A percentile compares a stretch with the other conserved stretches of the same genome.
phyloP scores from a whole-genome alignment of 345 rosid species.

The Balakata baccata region DNA sequence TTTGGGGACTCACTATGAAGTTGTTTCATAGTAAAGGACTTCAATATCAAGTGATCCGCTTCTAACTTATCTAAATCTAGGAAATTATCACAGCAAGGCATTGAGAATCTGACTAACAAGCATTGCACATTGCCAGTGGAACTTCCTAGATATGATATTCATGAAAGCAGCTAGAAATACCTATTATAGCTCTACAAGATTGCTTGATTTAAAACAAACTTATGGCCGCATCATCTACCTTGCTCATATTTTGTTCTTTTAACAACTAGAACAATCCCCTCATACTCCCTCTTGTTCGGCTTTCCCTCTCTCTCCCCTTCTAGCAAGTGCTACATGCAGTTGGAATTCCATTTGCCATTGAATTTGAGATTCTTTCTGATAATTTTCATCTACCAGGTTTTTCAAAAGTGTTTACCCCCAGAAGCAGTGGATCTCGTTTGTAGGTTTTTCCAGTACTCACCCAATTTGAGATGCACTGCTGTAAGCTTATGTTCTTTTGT shows the following conservation, averaged over 20 bases:
- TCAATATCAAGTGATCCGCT: neutral
- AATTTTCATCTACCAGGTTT: slow-evolving; percentile 42
- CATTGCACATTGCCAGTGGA: neutral
- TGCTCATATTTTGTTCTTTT: neutral
- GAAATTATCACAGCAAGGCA: neutral
- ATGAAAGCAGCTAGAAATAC: neutral
- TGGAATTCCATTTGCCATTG: neutral
- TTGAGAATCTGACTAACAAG: neutral
- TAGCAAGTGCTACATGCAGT: neutral
- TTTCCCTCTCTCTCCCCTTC: neutral
- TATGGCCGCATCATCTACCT: neutral
- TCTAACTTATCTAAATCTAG: neutral
- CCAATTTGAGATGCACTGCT: slow-evolving; percentile 93
- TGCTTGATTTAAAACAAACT: neutral
- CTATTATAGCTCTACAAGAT: neutral
- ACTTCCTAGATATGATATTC: neutral
- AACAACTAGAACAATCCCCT: too few species aligned
- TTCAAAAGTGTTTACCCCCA: slow-evolving; percentile 87
- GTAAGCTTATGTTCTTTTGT: slow-evolving; percentile 43
- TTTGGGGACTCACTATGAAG: neutral
- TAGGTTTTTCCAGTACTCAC: slow-evolving; percentile 93
- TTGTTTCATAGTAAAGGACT: neutral
- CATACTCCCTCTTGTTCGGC: neutral
- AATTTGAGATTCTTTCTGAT: neutral
- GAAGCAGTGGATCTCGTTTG: slow-evolving; percentile 98